These are phyloP conservation scores for Lotus japonicus DNA, from an alignment of 306 rosid genomes.

Conservation along the genomic window DNA sequence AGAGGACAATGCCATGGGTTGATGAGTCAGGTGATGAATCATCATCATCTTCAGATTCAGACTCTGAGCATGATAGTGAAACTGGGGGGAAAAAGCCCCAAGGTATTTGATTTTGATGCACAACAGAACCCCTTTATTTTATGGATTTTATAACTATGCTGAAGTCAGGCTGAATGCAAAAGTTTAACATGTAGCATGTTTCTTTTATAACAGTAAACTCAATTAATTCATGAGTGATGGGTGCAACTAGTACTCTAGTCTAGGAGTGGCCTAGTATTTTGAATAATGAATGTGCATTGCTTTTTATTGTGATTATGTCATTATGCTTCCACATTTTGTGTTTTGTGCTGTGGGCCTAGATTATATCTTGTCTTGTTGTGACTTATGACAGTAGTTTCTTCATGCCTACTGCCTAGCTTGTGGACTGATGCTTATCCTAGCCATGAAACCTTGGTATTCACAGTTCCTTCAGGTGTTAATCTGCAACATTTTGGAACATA, in stretches of 20 bases:
- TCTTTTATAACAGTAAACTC: background rate
- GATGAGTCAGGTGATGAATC: slow-evolving; percentile 43
- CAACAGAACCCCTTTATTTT: background rate
- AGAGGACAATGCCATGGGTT: slow-evolving; percentile 76
- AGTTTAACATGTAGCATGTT: background rate
- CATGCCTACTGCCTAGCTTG: background rate
- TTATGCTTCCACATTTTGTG: slow-evolving; percentile 3
- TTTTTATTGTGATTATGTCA: slow-evolving; percentile 9
- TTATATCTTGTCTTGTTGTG: too few relatives aligned
- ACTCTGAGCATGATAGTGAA: slow-evolving; percentile 37
- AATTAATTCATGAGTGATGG: background rate
- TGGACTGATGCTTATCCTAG: background rate
- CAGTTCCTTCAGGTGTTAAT: background rate
- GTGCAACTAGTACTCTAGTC: slow-evolving; percentile 1
- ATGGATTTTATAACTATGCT: background rate
- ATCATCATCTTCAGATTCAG: slow-evolving; percentile 43
- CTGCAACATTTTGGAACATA: background rate
- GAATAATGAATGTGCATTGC: background rate
- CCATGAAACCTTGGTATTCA: background rate
- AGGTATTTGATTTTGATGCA: slow-evolving; percentile 20
- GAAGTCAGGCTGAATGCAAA: background rate
- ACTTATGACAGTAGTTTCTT: background rate
- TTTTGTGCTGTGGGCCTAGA: background rate
- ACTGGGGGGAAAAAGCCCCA: slow-evolving; percentile 32
- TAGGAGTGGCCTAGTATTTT: background rate